Conservation (phyloP, 345 rosid species). For the Stellera chamaejasme region DNA sequence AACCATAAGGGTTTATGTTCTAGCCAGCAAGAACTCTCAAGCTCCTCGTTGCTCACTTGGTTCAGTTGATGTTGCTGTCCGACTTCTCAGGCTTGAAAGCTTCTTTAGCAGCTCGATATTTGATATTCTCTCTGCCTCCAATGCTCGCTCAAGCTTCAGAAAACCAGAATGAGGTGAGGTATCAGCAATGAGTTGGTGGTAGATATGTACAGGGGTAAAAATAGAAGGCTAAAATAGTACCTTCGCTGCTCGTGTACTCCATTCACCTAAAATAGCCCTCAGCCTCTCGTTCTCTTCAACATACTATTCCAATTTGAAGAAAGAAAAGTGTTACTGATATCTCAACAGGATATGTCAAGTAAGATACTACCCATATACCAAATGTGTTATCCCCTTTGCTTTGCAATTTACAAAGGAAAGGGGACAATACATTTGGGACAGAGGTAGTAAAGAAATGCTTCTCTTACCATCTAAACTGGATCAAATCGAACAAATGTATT, state of each 20-base stretch:
- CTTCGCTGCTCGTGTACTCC: slow-evolving; percentile 92
- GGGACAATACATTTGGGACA: no score
- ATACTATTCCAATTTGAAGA: slow-evolving; percentile 35
- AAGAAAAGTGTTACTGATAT: neutral
- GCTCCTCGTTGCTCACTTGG: slow-evolving; percentile 21
- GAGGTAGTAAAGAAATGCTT: no score
- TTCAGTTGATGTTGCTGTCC: slow-evolving; percentile 17
- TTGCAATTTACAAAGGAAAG: neutral
- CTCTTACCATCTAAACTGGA: neutral
- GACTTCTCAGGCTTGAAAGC: slow-evolving; percentile 28
- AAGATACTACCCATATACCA: no score
- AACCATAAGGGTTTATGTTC: no score
- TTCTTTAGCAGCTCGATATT: slow-evolving; percentile 76
- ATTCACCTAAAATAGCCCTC: slow-evolving; percentile 84
- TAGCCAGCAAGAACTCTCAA: neutral
- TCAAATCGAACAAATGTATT: no score
- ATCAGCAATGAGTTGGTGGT: no score
- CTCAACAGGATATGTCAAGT: no score
- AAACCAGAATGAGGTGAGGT: neutral
- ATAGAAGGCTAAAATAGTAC: slow-evolving; percentile 22
- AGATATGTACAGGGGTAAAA: neutral
- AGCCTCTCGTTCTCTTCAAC: slow-evolving; percentile 92
- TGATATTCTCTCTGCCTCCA: slow-evolving; percentile 76
- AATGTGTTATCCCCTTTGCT: no score
- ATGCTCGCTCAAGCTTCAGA: slow-evolving; percentile 71